Base-by-base conservation (phyloP, 495 filamentous ascomycete species). In the Hapsidospora chrysogenum region DNA sequence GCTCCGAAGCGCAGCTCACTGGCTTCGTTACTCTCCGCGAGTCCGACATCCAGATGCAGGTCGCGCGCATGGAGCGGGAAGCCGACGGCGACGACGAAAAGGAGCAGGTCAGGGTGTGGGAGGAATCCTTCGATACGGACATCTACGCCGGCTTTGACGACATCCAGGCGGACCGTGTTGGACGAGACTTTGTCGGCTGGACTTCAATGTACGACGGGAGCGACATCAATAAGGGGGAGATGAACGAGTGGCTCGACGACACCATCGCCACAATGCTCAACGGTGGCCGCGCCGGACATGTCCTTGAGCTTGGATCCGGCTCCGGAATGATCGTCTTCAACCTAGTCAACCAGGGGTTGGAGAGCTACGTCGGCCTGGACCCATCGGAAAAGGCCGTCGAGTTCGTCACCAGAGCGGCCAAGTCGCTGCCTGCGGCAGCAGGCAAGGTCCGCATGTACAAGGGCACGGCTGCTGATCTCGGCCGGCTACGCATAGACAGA, bases 291-390 rank as follows among this genome's bases (percentile, higher is more conserved):
- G 27, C 41, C 14, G 40, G 40, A 11, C 23, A 39, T 17, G 43
- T 46, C 9, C 41, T 46, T 19, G 43, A 46, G 19, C 27, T 46
- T n/a, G 43, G 43, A 23, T 39, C 41, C 9, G 43, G 43, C 15
- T 35, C 41, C 15, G 43, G 43, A 13, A 44, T 46, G 43, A 43
- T 46, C 22, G 31, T 46, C n/a, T 46, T 44, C 25, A 46, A 43
- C 17, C 15, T 46, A 8, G 19, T 23, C 2, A n/a, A n/a, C n/a
- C 29, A 23, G 9, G n/a, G n/a, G n/a, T 26, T 46, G n/a, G 23
- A 27, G 17, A 38, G 40, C 22, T 46, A 46, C 36, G 17, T 43
- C 28, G 43, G 43, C 4, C 34, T 46, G 11, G 43, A 46, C 10
- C 41, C 40, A 17, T 36, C 43, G 7, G 13, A 19, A 11, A 16